phyloP scores from a whole-genome alignment of 306 rosid species.

The Geum urbanum region DNA sequence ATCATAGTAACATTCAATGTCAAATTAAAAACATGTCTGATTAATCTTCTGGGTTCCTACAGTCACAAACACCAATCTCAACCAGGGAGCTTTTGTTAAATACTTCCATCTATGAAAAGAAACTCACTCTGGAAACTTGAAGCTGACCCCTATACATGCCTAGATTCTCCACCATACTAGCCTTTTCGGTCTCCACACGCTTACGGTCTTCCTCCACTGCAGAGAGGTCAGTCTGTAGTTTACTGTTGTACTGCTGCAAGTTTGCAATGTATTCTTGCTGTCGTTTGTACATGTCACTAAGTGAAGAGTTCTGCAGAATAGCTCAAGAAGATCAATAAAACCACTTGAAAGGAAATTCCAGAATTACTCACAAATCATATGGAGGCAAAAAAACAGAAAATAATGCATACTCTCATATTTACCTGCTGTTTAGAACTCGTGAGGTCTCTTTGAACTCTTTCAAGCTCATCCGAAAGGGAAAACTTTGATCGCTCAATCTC shows the following conservation, averaged over 20 bases:
- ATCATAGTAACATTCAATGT: no score
- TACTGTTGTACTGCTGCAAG: constrained; percentile 88
- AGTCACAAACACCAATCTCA: no score
- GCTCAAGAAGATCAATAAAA: not conserved
- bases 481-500: constrained; percentile 74
- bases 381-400: constrained; percentile 3
- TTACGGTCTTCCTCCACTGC: constrained; percentile 81
- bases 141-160: no score
- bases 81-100: no score
- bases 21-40: no score
- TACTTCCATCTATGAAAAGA: no score
- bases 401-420: no score
- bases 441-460: constrained; percentile 78
- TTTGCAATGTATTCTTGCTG: constrained; percentile 92
- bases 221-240: constrained; percentile 92
- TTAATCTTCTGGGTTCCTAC: not conserved
- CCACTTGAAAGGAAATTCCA: constrained; percentile 7
- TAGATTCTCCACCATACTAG: constrained; percentile 67
- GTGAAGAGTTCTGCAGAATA: constrained; percentile 72
- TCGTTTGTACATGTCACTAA: constrained; percentile 92
- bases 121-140: constrained; percentile 77
- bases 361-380: constrained; percentile 5
- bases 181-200: constrained; percentile 81
- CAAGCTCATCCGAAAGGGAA: constrained; percentile 70
- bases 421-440: constrained; percentile 79